Percentiles rank a stretch among this genome's conserved stretches.
Evolutionary conservation across 805 yeast species (phyloP).

Genomic region (Myxozyma melibiosi): DNA sequence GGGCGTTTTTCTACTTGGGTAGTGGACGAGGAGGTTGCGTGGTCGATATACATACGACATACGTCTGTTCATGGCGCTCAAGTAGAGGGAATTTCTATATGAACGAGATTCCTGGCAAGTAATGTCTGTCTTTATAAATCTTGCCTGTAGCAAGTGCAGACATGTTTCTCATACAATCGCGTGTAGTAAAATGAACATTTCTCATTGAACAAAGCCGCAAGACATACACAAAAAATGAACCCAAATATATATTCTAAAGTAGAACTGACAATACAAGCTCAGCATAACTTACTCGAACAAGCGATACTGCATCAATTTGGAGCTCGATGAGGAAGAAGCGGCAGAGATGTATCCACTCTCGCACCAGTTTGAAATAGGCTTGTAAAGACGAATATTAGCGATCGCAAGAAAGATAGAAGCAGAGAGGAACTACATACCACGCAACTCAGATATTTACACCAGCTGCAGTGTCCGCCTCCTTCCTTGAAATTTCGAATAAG

Average conservation of each 20-base stretch:
- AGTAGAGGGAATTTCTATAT: no score
- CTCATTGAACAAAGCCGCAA: no score
- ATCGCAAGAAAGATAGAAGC: not conserved
- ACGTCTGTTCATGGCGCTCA: no score
- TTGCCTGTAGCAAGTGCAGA: no score
- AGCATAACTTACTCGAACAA: not conserved
- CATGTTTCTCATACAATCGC: no score
- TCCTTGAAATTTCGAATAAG: conserved; percentile 53
- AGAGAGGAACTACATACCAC: conserved; percentile 4
- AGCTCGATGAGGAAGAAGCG: not conserved
- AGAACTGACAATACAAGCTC: not conserved
- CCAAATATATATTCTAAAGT: no score
- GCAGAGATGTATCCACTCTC: conserved; percentile 15
- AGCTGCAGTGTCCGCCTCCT: conserved; percentile 57
- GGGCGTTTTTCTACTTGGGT: no score
- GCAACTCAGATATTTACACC: conserved; percentile 77
- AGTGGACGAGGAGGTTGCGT: no score
- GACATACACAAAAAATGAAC: not conserved
- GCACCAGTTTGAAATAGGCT: conserved; percentile 28
- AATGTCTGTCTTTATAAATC: no score
- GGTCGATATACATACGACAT: no score
- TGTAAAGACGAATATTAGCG: not conserved
- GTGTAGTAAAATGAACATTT: no score
- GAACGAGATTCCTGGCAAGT: no score
- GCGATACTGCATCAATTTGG: not conserved